phyloP scores from a whole-genome alignment of 371 early-diverging fungal genomes.

The Mucor mucedo region DNA sequence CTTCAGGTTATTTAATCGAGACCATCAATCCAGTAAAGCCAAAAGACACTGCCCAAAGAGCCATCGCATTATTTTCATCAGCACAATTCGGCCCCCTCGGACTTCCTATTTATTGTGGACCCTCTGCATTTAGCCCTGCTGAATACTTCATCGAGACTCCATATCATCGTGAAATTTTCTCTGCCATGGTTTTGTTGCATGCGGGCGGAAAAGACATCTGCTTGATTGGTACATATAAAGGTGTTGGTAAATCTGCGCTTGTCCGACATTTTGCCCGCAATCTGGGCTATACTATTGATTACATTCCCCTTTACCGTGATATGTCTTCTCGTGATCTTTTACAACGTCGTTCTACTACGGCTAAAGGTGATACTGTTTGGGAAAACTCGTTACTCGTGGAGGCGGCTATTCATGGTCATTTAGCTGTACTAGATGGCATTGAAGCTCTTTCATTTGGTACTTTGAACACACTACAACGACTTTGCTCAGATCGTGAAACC shows the following conservation, averaged over 20 bases:
- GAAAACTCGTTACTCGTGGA: slow-evolving; percentile 75
- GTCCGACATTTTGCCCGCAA: slow-evolving; percentile 73
- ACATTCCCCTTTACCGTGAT: slow-evolving; percentile 79
- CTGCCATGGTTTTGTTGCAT: slow-evolving; percentile 73
- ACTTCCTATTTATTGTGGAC: slow-evolving; percentile 55
- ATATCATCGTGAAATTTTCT: slow-evolving; percentile 66
- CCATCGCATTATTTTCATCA: slow-evolving; percentile 53
- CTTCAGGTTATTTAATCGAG: slow-evolving; percentile 60
- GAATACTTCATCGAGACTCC: slow-evolving; percentile 76
- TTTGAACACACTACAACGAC: slow-evolving; percentile 70
- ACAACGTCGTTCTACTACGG: slow-evolving; percentile 78
- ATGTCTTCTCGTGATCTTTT: slow-evolving; percentile 87
- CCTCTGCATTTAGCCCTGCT: slow-evolving; percentile 53
- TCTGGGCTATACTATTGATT: slow-evolving; percentile 74
- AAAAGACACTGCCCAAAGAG: slow-evolving; percentile 31
- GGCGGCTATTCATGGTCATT: slow-evolving; percentile 75
- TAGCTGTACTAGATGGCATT: slow-evolving; percentile 80
- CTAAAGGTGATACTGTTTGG: slow-evolving; percentile 78
- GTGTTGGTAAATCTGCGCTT: slow-evolving; percentile 79
- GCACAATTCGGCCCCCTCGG: slow-evolving; percentile 38
- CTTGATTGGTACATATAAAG: slow-evolving; percentile 75
- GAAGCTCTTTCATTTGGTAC: slow-evolving; percentile 78
- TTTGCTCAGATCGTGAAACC: slow-evolving; percentile 75
- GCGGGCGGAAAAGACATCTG: slow-evolving; percentile 72
- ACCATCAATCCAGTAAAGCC: slow-evolving; percentile 41